phyloP scores from a whole-genome alignment of 2,329 filamentous ascomycete genomes.

The Botryotinia narcissicola region DNA sequence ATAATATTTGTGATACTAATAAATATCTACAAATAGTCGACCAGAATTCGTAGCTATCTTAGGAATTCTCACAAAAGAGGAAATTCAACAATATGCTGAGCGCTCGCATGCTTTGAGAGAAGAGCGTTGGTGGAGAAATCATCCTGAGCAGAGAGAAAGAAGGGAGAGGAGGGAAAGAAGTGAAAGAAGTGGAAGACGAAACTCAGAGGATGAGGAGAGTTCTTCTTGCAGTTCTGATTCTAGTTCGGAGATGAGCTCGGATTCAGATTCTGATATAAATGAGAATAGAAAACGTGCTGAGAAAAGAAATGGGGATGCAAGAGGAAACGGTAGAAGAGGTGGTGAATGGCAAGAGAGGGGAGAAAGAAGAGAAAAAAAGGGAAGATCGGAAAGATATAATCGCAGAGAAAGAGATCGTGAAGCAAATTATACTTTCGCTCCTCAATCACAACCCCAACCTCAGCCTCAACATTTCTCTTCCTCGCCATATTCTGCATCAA shows the following conservation, averaged over 20 bases:
- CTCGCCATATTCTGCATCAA: not conserved
- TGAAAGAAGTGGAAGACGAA: not conserved
- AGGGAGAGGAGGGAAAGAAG: not conserved
- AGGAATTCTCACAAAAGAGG: conserved; percentile 50
- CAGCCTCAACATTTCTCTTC: not conserved
- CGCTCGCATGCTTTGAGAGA: conserved; percentile 41
- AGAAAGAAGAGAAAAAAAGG: not conserved
- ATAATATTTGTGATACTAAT: not conserved
- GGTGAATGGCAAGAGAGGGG: not conserved
- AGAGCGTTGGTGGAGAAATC: conserved; percentile 25
- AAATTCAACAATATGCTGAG: conserved; percentile 53
- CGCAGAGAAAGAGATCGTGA: conserved; percentile 5
- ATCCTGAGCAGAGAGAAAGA: not conserved
- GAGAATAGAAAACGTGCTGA: not conserved
- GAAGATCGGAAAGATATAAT: not conserved
- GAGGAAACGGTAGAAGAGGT: not conserved
- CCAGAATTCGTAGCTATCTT: conserved; percentile 60
- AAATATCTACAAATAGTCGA: conserved; percentile 37
- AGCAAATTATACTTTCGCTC: not conserved
- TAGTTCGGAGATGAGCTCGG: not conserved
- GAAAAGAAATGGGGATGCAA: not conserved
- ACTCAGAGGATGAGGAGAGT: not conserved
- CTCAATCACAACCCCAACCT: not conserved
- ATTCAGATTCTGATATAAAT: not conserved
- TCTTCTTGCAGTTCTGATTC: not conserved